Base-by-base conservation (phyloP, 331 rosid species). In the Pyrus hybrid region DNA sequence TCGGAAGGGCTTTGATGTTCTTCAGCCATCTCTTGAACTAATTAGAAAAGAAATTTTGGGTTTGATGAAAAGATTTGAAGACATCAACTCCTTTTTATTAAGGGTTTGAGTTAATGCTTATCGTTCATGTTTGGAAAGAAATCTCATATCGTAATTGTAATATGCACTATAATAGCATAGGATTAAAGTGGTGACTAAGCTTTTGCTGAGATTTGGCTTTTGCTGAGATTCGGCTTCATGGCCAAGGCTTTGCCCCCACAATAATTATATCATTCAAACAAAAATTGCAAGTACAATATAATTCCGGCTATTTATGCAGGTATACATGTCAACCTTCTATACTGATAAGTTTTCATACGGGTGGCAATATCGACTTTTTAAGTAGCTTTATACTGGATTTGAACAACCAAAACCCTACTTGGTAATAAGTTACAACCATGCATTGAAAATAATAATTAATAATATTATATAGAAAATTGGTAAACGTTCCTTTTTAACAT, bases 101-200 rank as follows among this genome's bases (percentile, higher is more conserved):
- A 68, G 81, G 79, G 83, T 78, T 83, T 30, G 64, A 72, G 30
- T 83, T 75, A 80, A 83, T 80, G 80, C 80, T 35, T 63, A 37
- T 72, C 62, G 45, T 35, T 73, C 67, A 41, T 33, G 11, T 75
- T 71, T 23, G 85, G 89, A 22, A 86, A 69, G 45, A 79, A 71
- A 86, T 80, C 83, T 14, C 77, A 10, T 16, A 14, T 72, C 26
- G 63, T 49, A 71, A 57, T 67, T 74, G 70, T 66, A 61, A 74
- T 73, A 57, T 68, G 47, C 63, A 67, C 41, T 33, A 22, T 65
- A 58, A 16, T 16, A 37, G 54, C 30, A 66, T 32, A 83, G 43
- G 74, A 75, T 66, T 70, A 13, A 82, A 74, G 69, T 58, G 68
- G 32, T 43, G 68, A 56, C n/a, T 2, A 67, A 28, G 53, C 23